Conservation (phyloP, 2,329 filamentous ascomycete species). For the Paradendryphiella salina region DNA sequence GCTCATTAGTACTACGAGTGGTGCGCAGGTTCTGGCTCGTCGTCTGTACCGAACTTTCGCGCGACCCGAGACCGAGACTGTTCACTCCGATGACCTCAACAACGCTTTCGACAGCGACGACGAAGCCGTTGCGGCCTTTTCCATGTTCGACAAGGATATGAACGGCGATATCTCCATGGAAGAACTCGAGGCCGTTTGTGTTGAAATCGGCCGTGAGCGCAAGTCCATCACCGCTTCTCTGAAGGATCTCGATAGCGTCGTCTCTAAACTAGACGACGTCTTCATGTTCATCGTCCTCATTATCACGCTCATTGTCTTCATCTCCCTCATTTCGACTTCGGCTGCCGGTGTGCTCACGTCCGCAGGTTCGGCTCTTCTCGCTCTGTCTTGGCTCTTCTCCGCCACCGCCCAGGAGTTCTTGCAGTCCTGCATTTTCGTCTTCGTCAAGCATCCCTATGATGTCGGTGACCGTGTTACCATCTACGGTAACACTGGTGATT, state of each 20-base stretch:
- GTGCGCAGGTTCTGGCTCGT: conserved; percentile 81
- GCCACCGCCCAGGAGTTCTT: conserved; percentile 93
- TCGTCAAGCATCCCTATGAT: conserved; percentile 96
- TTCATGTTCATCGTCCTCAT: conserved; percentile 84
- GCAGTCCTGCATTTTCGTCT: conserved; percentile 92
- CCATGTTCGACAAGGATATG: conserved; percentile 93
- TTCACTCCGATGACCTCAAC: conserved; percentile 76
- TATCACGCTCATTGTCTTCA: conserved; percentile 81
- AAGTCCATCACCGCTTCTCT: conserved; percentile 94
- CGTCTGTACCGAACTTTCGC: conserved; percentile 86
- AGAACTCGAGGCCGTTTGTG: conserved; percentile 88
- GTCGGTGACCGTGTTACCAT: conserved; percentile 91
- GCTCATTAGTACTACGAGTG: conserved; percentile 70
- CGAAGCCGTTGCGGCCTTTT: conserved; percentile 85
- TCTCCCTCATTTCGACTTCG: conserved; percentile 85
- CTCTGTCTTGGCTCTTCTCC: conserved; percentile 88
- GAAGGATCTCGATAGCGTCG: conserved; percentile 93
- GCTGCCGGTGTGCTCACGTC: conserved; percentile 91
- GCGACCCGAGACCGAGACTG: conserved; percentile 72
- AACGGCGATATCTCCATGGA: conserved; percentile 97
- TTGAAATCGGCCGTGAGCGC: conserved; percentile 90
- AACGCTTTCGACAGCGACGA: conserved; percentile 79
- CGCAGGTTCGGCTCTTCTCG: conserved; percentile 82
- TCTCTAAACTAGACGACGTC: conserved; percentile 84
- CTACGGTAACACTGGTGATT: conserved; percentile 84